Evolutionary conservation across 306 rosid species (phyloP).

Genomic region (Vachellia collinsii): DNA sequence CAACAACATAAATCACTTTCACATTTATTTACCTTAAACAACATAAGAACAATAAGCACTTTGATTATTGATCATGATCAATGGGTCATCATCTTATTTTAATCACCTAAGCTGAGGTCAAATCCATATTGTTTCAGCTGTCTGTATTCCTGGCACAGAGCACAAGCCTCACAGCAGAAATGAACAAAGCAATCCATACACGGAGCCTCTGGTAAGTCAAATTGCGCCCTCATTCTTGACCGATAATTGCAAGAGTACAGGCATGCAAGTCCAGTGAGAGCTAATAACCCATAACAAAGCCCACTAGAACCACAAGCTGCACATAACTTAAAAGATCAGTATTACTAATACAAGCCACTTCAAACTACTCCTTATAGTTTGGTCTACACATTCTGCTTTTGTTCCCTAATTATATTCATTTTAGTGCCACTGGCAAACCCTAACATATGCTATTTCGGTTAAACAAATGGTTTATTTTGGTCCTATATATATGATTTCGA

Average conservation of each 20-base stretch:
- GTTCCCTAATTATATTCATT: too few relatives aligned
- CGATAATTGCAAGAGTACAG: conserved; percentile 62
- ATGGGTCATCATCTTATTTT: background rate
- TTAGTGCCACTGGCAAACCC: too few relatives aligned
- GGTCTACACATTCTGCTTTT: too few relatives aligned
- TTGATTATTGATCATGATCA: background rate
- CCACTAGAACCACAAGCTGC: conserved; percentile 58
- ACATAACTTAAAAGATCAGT: background rate
- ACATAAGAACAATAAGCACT: background rate
- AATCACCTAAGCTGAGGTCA: conserved; percentile 68
- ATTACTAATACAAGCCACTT: background rate
- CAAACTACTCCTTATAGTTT: background rate
- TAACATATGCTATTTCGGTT: too few relatives aligned
- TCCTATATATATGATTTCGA: too few relatives aligned
- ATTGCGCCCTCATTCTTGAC: conserved; percentile 65
- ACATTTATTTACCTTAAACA: background rate
- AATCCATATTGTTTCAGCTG: conserved; percentile 63
- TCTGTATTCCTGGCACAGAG: conserved; percentile 76
- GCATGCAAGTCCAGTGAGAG: conserved; percentile 56
- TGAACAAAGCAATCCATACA: conserved; percentile 77
- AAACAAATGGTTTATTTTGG: too few relatives aligned
- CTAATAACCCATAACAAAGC: conserved; percentile 42
- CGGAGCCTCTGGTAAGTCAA: conserved; percentile 66
- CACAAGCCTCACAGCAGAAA: conserved; percentile 67
- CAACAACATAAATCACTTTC: conserved; percentile 6